phyloP scores from a whole-genome alignment of 164 flowering plant species.

The Cinnamomum chago region DNA sequence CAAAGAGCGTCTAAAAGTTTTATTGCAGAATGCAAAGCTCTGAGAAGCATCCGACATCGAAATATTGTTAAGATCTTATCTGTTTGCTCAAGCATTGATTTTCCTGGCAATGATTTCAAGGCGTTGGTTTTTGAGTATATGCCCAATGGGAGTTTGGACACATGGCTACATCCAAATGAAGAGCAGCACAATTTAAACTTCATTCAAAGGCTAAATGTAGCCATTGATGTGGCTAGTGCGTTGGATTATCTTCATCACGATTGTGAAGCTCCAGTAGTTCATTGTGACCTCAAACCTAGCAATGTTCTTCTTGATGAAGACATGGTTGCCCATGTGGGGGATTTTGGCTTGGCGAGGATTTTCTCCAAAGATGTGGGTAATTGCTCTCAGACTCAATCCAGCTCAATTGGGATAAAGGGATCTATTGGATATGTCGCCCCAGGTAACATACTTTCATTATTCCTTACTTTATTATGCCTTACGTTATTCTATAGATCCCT shows the following conservation, averaged over 20 bases:
- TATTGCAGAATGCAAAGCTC: slow-evolving; percentile 26
- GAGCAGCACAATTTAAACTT: too few species aligned
- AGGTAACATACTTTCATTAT: background rate
- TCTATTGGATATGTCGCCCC: background rate
- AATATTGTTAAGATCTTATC: slow-evolving; percentile 26
- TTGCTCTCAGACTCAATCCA: background rate
- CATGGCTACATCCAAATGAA: too few species aligned
- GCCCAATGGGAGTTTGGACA: too few species aligned
- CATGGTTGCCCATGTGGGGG: background rate
- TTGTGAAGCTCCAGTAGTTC: background rate
- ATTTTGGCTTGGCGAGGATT: background rate
- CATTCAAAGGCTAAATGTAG: too few species aligned
- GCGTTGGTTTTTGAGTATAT: too few species aligned
- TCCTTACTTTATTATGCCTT: background rate
- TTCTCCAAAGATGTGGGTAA: background rate
- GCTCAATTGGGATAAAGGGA: background rate
- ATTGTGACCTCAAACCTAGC: background rate
- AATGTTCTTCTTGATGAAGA: slow-evolving; percentile 1
- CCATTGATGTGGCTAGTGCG: too few species aligned
- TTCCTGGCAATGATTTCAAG: too few species aligned
- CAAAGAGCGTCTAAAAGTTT: slow-evolving; percentile 21
- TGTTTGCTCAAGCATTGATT: too few species aligned
- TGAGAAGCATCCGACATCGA: slow-evolving; percentile 21
- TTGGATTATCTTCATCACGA: background rate
- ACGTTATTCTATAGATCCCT: background rate